Evolutionary conservation across 352 stramenopile species (phyloP).

Genomic region (Pythium folliculosum): DNA sequence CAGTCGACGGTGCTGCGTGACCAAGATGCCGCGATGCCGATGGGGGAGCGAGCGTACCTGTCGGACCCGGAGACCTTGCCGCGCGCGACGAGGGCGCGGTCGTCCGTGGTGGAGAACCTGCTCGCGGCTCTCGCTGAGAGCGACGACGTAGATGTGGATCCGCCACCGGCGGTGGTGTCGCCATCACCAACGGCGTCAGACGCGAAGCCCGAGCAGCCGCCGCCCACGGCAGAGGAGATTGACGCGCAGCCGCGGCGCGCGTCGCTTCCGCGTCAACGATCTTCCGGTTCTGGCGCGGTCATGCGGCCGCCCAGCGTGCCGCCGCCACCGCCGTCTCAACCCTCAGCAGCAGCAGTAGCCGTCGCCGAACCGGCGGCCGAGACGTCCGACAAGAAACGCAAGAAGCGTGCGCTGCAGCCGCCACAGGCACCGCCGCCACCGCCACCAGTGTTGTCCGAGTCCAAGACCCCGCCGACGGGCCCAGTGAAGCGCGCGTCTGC

Average conservation of each 20-base stretch:
- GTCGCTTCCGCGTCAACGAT: no score
- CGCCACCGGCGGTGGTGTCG: background rate
- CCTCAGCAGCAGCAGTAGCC: background rate
- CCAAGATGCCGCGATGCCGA: background rate
- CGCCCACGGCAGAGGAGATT: background rate
- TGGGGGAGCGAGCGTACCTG: constrained; percentile 16
- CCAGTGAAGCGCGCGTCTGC: background rate
- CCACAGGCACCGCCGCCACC: constrained; percentile 11
- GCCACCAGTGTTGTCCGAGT: no score
- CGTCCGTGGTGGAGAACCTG: constrained; percentile 22
- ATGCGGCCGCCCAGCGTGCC: constrained; percentile 10
- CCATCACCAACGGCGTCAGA: background rate
- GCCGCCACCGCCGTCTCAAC: background rate
- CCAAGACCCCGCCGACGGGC: background rate
- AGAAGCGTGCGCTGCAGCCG: constrained; percentile 13
- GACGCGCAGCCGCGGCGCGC: background rate
- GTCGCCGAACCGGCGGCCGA: background rate
- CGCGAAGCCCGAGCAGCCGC: background rate
- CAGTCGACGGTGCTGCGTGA: constrained; percentile 3
- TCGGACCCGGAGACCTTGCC: constrained; percentile 23
- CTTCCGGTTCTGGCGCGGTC: background rate
- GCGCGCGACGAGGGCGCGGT: constrained; percentile 5
- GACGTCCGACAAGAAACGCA: constrained; percentile 9
- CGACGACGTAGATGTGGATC: constrained; percentile 15
- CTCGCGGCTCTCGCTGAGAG: constrained; percentile 13